phyloP scores from a whole-genome alignment of 1,139 yeast species.

The Lipomyces yarrowii region DNA sequence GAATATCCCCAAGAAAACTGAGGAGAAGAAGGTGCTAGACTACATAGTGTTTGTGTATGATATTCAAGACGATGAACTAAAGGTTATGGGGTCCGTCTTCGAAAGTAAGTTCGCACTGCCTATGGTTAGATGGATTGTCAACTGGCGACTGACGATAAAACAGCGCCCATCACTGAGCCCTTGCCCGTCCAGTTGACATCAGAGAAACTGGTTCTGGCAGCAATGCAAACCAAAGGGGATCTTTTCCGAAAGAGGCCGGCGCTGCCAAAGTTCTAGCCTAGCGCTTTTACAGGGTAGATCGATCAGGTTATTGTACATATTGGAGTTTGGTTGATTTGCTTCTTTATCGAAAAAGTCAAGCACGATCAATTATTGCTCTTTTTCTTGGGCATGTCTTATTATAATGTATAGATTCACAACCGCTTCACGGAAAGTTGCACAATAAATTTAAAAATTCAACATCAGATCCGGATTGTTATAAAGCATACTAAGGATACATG shows the following conservation, averaged over 20 bases:
- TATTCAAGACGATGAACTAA: conserved; percentile 16
- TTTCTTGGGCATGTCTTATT: not conserved
- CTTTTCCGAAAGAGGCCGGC: conserved; percentile 39
- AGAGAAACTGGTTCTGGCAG: conserved; percentile 17
- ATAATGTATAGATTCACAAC: not conserved
- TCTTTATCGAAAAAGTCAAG: not conserved
- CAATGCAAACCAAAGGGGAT: conserved; percentile 47
- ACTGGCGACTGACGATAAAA: not conserved
- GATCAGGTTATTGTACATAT: not conserved
- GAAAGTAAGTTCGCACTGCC: conserved; percentile 18
- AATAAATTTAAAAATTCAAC: not conserved
- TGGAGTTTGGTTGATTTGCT: conserved; percentile 3
- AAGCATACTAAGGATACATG: too few relatives aligned
- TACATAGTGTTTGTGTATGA: conserved; percentile 22
- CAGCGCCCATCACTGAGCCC: conserved; percentile 21
- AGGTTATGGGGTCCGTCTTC: conserved; percentile 25
- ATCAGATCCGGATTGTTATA: not conserved
- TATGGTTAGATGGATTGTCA: not conserved
- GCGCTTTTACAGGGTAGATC: not conserved
- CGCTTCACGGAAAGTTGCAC: not conserved
- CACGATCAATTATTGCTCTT: not conserved
- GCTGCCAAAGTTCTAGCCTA: conserved; percentile 11
- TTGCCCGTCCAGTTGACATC: conserved; percentile 15
- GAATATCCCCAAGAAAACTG: conserved; percentile 11
- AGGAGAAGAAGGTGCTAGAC: conserved; percentile 19